phyloP scores from a whole-genome alignment of 371 early-diverging fungal species.

The Actinomucor elegans region DNA sequence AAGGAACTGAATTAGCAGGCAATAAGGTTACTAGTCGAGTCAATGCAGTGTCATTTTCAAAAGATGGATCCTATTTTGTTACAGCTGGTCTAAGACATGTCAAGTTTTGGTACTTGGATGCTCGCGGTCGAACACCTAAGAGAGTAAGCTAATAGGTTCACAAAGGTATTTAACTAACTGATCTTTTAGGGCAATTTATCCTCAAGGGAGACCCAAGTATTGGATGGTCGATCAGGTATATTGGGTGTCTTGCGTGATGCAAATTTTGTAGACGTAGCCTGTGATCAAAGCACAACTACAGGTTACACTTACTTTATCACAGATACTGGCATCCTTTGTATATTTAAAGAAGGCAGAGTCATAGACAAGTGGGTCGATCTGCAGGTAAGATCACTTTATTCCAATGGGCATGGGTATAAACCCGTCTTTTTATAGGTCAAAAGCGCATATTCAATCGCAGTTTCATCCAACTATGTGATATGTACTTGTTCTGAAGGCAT shows the following conservation, averaged over 20 bases:
- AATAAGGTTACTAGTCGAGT: slow-evolving; percentile 72
- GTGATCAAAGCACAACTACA: slow-evolving; percentile 46
- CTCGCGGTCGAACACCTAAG: slow-evolving; percentile 43
- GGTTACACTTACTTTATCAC: slow-evolving; percentile 67
- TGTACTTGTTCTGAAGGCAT: slow-evolving; percentile 78
- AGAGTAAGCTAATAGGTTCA: slow-evolving; percentile 20
- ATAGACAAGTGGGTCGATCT: slow-evolving; percentile 83
- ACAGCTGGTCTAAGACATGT: slow-evolving; percentile 80
- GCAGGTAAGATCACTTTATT: slow-evolving; percentile 43
- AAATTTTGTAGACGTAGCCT: slow-evolving; percentile 72
- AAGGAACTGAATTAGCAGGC: slow-evolving; percentile 64
- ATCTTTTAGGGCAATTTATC: slow-evolving; percentile 26
- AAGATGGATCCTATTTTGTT: slow-evolving; percentile 71
- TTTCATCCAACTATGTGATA: slow-evolving; percentile 61
- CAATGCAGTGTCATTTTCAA: slow-evolving; percentile 64
- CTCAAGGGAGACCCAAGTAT: slow-evolving; percentile 52
- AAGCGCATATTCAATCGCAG: slow-evolving; percentile 64
- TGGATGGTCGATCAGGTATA: slow-evolving; percentile 77
- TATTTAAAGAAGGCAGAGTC: slow-evolving; percentile 64
- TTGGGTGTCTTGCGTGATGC: slow-evolving; percentile 68
- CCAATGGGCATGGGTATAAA: neutral
- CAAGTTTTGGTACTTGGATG: slow-evolving; percentile 81
- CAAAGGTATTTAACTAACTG: neutral
- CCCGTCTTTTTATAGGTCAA: slow-evolving; percentile 40
- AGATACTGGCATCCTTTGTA: slow-evolving; percentile 66